Conservation (phyloP, 179 eudicot genomes). For the Silene vulgaris region DNA sequence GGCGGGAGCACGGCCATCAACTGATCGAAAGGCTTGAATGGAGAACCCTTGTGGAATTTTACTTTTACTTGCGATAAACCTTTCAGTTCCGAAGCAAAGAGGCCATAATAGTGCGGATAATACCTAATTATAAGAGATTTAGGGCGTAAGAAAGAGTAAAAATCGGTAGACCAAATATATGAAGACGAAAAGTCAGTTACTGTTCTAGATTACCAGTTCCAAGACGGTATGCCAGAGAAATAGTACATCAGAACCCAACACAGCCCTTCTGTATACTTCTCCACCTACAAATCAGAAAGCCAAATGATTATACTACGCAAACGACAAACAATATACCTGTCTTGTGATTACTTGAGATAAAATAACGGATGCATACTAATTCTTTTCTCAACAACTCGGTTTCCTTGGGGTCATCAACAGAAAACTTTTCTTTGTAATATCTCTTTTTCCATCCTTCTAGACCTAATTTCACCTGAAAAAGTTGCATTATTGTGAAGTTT, state of each 20-base stretch:
- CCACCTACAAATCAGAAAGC: slow-evolving; percentile 32
- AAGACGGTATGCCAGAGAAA: slow-evolving; percentile 57
- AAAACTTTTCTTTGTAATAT: slow-evolving; percentile 54
- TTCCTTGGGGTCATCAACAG: slow-evolving; percentile 29
- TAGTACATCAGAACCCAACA: slow-evolving; percentile 67
- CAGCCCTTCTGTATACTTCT: slow-evolving; percentile 51
- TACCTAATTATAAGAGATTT: slow-evolving; percentile 33
- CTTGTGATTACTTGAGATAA: neutral
- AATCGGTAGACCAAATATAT: neutral
- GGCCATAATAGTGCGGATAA: slow-evolving; percentile 51
- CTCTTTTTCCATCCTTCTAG: slow-evolving; percentile 41
- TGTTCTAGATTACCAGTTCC: slow-evolving; percentile 42
- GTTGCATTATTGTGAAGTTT: neutral
- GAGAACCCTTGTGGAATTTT: slow-evolving; percentile 40
- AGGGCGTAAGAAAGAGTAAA: neutral
- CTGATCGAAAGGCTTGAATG: slow-evolving; percentile 60
- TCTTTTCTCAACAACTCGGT: slow-evolving; percentile 29
- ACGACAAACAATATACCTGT: neutral
- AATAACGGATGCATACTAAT: slow-evolving; percentile 33
- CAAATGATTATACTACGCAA: neutral
- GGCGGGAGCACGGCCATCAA: slow-evolving; percentile 74
- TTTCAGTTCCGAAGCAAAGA: slow-evolving; percentile 55
- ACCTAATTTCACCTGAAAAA: slow-evolving; percentile 46
- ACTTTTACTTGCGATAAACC: slow-evolving; percentile 38
- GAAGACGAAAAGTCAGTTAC: neutral